Percentiles rank a stretch among this genome's conserved stretches.
Conservation (phyloP, 1,284 basidiomycete species). For the Moesziomyces globuligerus region DNA sequence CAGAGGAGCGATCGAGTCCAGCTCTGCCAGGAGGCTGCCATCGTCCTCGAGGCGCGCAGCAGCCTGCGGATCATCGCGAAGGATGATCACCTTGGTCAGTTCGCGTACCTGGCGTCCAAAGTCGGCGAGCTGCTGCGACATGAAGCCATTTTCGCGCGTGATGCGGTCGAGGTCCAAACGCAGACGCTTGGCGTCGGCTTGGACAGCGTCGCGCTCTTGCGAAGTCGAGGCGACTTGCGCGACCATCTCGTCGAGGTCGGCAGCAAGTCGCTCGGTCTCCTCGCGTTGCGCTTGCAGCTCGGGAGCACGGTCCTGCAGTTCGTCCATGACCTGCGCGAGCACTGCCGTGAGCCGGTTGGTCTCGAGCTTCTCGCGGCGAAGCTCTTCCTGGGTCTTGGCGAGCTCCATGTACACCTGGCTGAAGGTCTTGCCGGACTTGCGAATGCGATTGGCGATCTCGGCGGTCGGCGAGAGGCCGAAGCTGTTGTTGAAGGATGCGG, state of each 20-base stretch:
- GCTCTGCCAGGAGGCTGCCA: conserved; percentile 62
- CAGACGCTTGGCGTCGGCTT: conserved; percentile 75
- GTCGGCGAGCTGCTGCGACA: conserved; percentile 77
- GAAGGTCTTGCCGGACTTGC: conserved; percentile 77
- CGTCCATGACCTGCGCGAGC: conserved; percentile 61
- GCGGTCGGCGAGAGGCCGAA: conserved; percentile 74
- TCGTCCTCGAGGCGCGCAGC: conserved; percentile 77
- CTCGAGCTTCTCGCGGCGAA: conserved; percentile 74
- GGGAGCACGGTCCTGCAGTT: conserved; percentile 61
- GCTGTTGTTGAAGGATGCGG: conserved; percentile 39
- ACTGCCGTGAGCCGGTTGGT: conserved; percentile 53
- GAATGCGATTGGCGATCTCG: conserved; percentile 74
- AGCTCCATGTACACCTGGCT: conserved; percentile 91
- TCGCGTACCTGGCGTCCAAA: conserved; percentile 85
- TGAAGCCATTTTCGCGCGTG: conserved; percentile 76
- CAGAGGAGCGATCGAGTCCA: conserved; percentile 42
- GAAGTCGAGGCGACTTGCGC: conserved; percentile 44
- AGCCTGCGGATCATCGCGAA: conserved; percentile 82
- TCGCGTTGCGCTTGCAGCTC: conserved; percentile 63
- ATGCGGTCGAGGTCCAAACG: conserved; percentile 72
- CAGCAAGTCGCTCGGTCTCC: conserved; percentile 55
- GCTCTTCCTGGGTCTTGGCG: conserved; percentile 83
- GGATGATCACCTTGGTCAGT: conserved; percentile 80
- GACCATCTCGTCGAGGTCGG: conserved; percentile 52
- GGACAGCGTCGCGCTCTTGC: conserved; percentile 47